These are phyloP conservation scores for Suillus occidentalis DNA, from an alignment of 768 basidiomycete species.

Conservation along the genomic window DNA sequence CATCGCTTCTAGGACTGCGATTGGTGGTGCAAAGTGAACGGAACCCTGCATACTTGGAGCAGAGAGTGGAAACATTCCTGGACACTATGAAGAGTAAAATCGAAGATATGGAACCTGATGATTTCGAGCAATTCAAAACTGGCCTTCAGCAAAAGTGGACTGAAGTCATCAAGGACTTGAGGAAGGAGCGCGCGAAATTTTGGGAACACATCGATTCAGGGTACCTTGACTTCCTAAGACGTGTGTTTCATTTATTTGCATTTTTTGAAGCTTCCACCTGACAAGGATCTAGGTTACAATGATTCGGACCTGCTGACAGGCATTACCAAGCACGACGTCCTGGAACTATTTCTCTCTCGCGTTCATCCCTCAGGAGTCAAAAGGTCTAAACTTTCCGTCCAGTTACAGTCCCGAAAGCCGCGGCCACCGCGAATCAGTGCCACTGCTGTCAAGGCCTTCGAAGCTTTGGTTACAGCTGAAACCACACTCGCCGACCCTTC, in stretches of 20 bases:
- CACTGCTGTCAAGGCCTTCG: slow-evolving; percentile 63
- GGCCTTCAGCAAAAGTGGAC: slow-evolving; percentile 79
- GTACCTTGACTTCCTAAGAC: slow-evolving; percentile 82
- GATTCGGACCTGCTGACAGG: slow-evolving; percentile 66
- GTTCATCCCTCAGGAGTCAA: slow-evolving; percentile 68
- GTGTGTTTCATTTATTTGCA: slow-evolving; percentile 46
- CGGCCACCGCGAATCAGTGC: slow-evolving; percentile 60
- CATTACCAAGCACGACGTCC: slow-evolving; percentile 74
- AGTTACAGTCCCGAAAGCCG: slow-evolving; percentile 71
- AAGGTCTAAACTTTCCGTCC: slow-evolving; percentile 84
- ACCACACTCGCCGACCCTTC: slow-evolving; percentile 50
- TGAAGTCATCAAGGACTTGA: slow-evolving; percentile 86
- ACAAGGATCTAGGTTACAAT: slow-evolving; percentile 51
- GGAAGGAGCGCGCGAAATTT: slow-evolving; percentile 73
- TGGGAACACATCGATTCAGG: slow-evolving; percentile 73
- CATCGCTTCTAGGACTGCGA: slow-evolving; percentile 72
- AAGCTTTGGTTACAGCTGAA: slow-evolving; percentile 47
- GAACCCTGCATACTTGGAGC: slow-evolving; percentile 75
- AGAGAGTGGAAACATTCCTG: slow-evolving; percentile 87
- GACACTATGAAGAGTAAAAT: slow-evolving; percentile 68
- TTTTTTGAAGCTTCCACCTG: background rate
- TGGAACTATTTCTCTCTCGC: slow-evolving; percentile 64
- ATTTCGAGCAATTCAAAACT: slow-evolving; percentile 76
- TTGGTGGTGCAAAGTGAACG: slow-evolving; percentile 90
- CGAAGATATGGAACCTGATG: slow-evolving; percentile 64